phyloP scores from a whole-genome alignment of 345 rosid species.

The Rhodamnia rubescens region DNA sequence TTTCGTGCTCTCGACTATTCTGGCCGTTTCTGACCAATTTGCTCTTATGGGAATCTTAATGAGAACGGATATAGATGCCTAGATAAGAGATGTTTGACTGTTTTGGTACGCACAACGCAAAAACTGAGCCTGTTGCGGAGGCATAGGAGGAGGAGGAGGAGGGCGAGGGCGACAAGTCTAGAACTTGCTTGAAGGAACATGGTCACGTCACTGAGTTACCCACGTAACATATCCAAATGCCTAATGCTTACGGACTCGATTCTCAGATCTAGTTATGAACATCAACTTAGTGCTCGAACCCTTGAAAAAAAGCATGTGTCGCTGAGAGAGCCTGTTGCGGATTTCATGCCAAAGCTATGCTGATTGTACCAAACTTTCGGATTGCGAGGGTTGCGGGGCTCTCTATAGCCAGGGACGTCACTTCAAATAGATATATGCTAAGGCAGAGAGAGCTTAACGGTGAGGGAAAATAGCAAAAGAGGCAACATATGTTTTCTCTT shows the following conservation, averaged over 20 bases:
- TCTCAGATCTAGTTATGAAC: background rate
- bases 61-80: background rate
- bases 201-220: background rate
- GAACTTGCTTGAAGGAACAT: background rate
- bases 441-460: background rate
- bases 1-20: background rate
- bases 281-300: background rate
- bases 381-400: background rate
- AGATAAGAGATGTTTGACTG: background rate
- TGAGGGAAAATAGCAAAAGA: background rate
- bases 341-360: background rate
- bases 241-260: background rate
- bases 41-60: background rate
- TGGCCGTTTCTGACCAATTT: too few species aligned
- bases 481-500: background rate
- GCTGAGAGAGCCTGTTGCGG: background rate
- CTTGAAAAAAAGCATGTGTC: background rate
- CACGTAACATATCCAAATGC: too few species aligned
- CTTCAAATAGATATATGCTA: background rate
- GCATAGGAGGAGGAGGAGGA: background rate
- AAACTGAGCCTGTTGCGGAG: background rate
- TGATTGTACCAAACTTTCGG: background rate
- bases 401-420: background rate
- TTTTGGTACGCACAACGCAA: background rate
- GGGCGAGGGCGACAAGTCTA: background rate